Conservation (phyloP, 768 basidiomycete species). For the Crucibulum laeve region DNA sequence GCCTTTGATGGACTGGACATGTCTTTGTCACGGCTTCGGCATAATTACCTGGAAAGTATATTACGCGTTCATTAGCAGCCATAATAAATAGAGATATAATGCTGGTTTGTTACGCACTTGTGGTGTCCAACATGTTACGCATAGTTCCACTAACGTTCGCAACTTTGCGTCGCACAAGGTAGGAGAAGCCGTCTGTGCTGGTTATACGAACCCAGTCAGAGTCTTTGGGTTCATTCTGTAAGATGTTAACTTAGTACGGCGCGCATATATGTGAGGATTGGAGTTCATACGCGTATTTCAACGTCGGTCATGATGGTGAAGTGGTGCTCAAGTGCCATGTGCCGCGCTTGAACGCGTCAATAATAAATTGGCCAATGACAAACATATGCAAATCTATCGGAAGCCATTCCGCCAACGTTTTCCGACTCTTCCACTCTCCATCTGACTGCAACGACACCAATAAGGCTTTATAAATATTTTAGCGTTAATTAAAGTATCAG, state of each 20-base stretch:
- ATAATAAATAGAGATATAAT: constrained; percentile 3
- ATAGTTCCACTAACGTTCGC: constrained; percentile 80
- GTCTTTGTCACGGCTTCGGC: constrained; percentile 69
- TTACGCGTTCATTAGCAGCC: too few relatives aligned
- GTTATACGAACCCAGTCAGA: constrained; percentile 73
- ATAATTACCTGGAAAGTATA: constrained; percentile 52
- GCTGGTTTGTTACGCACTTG: constrained; percentile 39
- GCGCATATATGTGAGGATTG: background rate
- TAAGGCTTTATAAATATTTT: too few relatives aligned
- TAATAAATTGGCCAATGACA: background rate
- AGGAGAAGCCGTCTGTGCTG: constrained; percentile 78
- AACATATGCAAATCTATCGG: background rate
- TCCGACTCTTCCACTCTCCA: too few relatives aligned
- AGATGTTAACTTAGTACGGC: background rate
- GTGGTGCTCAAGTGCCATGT: background rate
- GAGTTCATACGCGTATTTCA: background rate
- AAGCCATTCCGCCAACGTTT: too few relatives aligned
- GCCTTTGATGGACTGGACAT: constrained; percentile 73
- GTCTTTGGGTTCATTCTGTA: constrained; percentile 14
- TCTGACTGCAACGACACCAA: too few relatives aligned
- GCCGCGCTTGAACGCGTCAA: background rate
- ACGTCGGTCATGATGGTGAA: background rate
- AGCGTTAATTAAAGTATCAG: too few relatives aligned
- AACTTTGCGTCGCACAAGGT: constrained; percentile 71
- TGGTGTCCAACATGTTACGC: constrained; percentile 72